phyloP scores from a whole-genome alignment of 2,329 filamentous ascomycete species.

The Venturia effusa region DNA sequence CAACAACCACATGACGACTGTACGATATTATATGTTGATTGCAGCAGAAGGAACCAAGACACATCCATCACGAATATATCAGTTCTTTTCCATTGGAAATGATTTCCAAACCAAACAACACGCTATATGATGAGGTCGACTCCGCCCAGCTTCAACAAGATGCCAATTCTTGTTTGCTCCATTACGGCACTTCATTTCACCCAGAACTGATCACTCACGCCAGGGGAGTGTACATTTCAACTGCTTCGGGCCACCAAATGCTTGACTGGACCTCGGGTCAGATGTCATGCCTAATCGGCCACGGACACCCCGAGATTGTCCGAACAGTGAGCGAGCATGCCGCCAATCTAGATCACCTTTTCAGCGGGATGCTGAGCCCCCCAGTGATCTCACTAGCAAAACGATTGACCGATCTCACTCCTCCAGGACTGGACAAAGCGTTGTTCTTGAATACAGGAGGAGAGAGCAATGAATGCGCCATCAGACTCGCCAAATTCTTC shows the following conservation, averaged over 20 bases:
- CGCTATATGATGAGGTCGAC: background rate
- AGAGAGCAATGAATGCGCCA: conserved; percentile 44
- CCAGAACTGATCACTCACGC: conserved; percentile 22
- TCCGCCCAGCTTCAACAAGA: background rate
- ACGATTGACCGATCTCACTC: conserved; percentile 18
- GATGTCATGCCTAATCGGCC: conserved; percentile 22
- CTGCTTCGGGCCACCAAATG: conserved; percentile 21
- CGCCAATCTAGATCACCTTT: conserved; percentile 22
- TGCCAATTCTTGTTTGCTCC: background rate
- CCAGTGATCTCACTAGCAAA: conserved; percentile 24
- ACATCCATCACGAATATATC: background rate
- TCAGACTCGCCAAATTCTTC: conserved; percentile 52
- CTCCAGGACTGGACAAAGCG: conserved; percentile 22
- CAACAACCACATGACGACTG: background rate
- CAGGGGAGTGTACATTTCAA: conserved; percentile 21
- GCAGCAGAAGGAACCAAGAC: background rate
- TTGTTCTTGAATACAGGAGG: conserved; percentile 26
- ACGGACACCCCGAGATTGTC: conserved; percentile 24
- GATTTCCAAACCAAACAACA: background rate
- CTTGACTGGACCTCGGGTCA: conserved; percentile 23
- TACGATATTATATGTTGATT: background rate
- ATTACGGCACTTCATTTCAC: conserved; percentile 16
- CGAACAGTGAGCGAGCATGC: conserved; percentile 20
- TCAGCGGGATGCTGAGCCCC: conserved; percentile 26
- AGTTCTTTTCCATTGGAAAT: background rate